Evolutionary conservation across 345 rosid species (phyloP), one percentile per base, ranked within the genome.

Genomic region (Ricinus communis): DNA sequence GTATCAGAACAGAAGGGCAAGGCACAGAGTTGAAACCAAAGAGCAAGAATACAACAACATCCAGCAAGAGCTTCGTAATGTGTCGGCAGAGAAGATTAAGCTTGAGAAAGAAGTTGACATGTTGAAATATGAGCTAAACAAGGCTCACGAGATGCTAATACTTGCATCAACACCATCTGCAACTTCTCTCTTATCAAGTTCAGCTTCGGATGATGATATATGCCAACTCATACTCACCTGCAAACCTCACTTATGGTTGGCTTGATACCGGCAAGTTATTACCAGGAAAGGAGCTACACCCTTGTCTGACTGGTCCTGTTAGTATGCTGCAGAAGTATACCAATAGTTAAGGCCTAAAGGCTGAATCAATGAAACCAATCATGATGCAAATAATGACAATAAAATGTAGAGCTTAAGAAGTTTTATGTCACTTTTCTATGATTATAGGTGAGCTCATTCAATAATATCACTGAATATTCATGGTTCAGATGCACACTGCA

Each of bases 1-100:
- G 88, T 85, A 78, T 75, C 88, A 85, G 71, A 85, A 85, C 54
- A 83, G 82, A 61, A 78, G 85, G 30, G 87, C 80, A 18, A 68
- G 78, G 54, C 74, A 76, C 75, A 85, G 76, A 77, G 73, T 49
- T 0, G 75, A 81, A 54, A 72, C 69, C 33, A 73, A 65, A 5
- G 86, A 85, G 63, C 69, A 66, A 5, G 81, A 73, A 12, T 74
- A 72, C 38, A 74, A 22, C 62, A 67, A 50, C 54, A 70, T 79
- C 50, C 73, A 68, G 70, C 63, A 49, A 49, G 68, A 74, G 70
- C 79, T 74, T 8, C 68, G 57, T 19, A 71, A 28, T 66, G 79
- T 62, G 22, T 43, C 71, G 65, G 71, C 76, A 62, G 79, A 74
- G 28, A 71, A 71, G 21, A 74, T 12, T 50, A 74, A 66, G 71